Base-by-base conservation (phyloP, 345 rosid species). In the Passiflora organensis region DNA sequence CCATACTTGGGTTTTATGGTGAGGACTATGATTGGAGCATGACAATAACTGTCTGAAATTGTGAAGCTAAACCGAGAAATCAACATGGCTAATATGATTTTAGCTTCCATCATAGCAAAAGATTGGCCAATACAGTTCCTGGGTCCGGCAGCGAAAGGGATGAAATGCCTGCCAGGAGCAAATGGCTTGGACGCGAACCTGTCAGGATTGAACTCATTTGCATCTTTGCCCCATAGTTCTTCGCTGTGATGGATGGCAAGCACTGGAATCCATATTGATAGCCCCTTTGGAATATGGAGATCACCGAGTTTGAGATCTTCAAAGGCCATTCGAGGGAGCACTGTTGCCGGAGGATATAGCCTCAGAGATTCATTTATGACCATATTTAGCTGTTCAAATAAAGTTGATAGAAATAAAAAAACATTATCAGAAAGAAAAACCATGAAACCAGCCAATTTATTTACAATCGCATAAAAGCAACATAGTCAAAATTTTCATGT, bases 241-340 rank as follows among this genome's bases (percentile, higher is more conserved):
- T 86, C 67, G 46, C 84, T 84, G 59, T 93, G 99, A 57, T 93
- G 91, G 23, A 93, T 89, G 1, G 97, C 97, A 1, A 93, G 78
- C 12, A 86, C 89, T 10, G 99, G 99, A 43, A 93, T 85, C 99
- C 99, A 93, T 15, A 93, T 75, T 13, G 97, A 80, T 36, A 93
- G 79, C 1, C 99, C 99, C 72, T 86, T 89, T 0, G 99, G 97
- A 51, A 93, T 80, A 28, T 63, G 60, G 25, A 93, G 71, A 60
- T 93, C 95, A 0, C 97, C 96, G 0, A 93, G 73, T 63, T 78
- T 81, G 20, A 93, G 74, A 63, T 93, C 88, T 66, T 86, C 89
- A 41, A 93, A 89, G 1, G 97, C 96, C 91, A 87, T 86, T 56
- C 99, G 76, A 2, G 99, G 97, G 16, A 93, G 74, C 18, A 93